Conservation (phyloP, 2,329 filamentous ascomycete species). For the Thielaviopsis ethacetica region DNA sequence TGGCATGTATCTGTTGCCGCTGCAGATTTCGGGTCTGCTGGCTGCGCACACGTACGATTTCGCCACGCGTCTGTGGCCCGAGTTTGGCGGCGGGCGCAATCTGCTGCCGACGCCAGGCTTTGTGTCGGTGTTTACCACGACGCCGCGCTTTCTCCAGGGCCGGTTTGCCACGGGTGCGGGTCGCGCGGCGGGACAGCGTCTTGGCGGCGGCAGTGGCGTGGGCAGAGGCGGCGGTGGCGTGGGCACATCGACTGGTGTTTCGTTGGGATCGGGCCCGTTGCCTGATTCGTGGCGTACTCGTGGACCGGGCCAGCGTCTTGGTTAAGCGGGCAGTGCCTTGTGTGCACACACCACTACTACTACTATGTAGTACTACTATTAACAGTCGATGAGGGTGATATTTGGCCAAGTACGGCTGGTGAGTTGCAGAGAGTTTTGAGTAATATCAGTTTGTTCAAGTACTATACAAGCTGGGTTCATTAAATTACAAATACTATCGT, state of each 20-base stretch:
- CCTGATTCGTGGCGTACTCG: constrained; percentile 48
- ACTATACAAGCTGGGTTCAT: no score
- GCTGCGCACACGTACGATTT: constrained; percentile 89
- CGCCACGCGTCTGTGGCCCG: constrained; percentile 70
- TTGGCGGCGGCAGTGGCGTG: neutral
- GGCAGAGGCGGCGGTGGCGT: neutral
- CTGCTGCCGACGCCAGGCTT: constrained; percentile 58
- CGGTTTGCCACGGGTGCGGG: neutral
- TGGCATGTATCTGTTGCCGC: constrained; percentile 40
- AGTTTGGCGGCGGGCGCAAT: constrained; percentile 71
- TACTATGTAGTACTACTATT: no score
- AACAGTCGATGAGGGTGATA: no score
- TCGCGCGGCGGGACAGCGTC: neutral
- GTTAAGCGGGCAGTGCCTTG: constrained; percentile 19
- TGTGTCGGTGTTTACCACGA: constrained; percentile 49
- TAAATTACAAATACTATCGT: neutral
- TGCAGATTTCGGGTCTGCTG: constrained; percentile 38
- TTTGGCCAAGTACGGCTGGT: neutral
- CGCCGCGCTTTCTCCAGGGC: constrained; percentile 11
- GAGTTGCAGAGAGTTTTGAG: neutral
- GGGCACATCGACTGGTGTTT: constrained; percentile 5
- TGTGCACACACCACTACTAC: no score
- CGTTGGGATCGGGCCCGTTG: constrained; percentile 27
- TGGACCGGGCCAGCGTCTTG: constrained; percentile 46
- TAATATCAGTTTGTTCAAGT: neutral